Evolutionary conservation across 148 eudicot species (phyloP).

Genomic region (Nepenthes mirabilis): DNA sequence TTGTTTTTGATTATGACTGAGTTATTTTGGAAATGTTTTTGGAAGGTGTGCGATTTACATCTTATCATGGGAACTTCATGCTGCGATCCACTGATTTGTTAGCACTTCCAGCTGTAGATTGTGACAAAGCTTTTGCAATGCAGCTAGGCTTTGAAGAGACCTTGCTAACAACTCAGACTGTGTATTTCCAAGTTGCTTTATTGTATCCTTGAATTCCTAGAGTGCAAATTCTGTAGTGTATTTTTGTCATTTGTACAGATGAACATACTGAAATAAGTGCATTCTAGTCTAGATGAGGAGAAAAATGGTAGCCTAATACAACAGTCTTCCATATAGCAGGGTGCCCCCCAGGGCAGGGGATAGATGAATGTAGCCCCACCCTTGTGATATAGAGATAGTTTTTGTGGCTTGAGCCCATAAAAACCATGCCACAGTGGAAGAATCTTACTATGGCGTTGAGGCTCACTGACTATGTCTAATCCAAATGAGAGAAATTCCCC

Average conservation of each 20-base stretch:
- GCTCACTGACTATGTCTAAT: no score
- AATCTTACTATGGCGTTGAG: no score
- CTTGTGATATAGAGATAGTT: no score
- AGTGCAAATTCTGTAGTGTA: neutral
- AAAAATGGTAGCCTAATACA: no score
- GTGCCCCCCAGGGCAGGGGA: no score
- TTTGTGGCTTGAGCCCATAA: no score
- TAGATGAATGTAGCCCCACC: no score
- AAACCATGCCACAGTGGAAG: no score
- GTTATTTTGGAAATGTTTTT: slow-evolving; percentile 5
- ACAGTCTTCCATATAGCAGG: no score
- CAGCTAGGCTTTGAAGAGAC: slow-evolving; percentile 91
- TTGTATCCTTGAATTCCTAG: slow-evolving; percentile 60
- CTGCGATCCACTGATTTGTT: slow-evolving; percentile 89
- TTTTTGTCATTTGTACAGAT: neutral
- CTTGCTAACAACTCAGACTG: slow-evolving; percentile 53
- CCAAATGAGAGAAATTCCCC: no score
- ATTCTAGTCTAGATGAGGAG: no score
- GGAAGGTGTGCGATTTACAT: slow-evolving; percentile 73
- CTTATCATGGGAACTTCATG: slow-evolving; percentile 99
- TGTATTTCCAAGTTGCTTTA: slow-evolving; percentile 94
- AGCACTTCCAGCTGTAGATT: slow-evolving; percentile 98
- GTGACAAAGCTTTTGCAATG: slow-evolving; percentile 91
- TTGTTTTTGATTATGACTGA: slow-evolving; percentile 2
- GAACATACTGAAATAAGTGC: no score